phyloP scores from a whole-genome alignment of 805 yeast species.

The Millerozyma acaciae region DNA sequence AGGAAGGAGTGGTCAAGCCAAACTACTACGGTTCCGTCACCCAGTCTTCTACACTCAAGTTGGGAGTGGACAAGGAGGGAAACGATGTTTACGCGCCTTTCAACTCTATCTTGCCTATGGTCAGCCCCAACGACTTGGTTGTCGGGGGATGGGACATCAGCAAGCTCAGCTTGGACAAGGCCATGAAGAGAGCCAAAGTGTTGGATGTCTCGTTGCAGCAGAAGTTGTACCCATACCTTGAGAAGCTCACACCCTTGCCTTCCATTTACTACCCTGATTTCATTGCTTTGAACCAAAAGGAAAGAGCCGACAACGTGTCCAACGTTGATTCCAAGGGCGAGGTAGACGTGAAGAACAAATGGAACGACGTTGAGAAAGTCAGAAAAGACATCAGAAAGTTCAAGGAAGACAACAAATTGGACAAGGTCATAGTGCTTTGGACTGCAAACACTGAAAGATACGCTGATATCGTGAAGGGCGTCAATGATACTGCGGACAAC shows the following conservation, averaged over 20 bases:
- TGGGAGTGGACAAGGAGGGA: slow-evolving; percentile 79
- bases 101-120: slow-evolving; percentile 83
- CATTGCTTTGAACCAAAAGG: slow-evolving; percentile 91
- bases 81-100: slow-evolving; percentile 91
- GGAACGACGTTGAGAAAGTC: slow-evolving; percentile 85
- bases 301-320: slow-evolving; percentile 83
- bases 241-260: slow-evolving; percentile 64
- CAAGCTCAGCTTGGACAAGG: slow-evolving; percentile 62
- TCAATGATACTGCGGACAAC: slow-evolving; percentile 85
- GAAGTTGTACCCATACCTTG: slow-evolving; percentile 63
- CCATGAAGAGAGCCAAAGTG: slow-evolving; percentile 83
- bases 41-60: slow-evolving; percentile 83
- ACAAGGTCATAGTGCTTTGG: slow-evolving; percentile 89
- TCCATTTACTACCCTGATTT: slow-evolving; percentile 94
- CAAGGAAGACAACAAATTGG: slow-evolving; percentile 67
- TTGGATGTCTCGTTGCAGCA: slow-evolving; percentile 81
- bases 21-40: slow-evolving; percentile 95
- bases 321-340: slow-evolving; percentile 52
- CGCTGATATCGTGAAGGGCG: slow-evolving; percentile 70
- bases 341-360: slow-evolving; percentile 58
- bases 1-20: slow-evolving; percentile 68
- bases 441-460: slow-evolving; percentile 97
- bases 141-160: slow-evolving; percentile 96
- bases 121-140: slow-evolving; percentile 84
- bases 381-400: slow-evolving; percentile 80